These are phyloP conservation scores for Stromatinia cepivora DNA, from an alignment of 2,329 filamentous ascomycete species.

Conservation along the genomic window DNA sequence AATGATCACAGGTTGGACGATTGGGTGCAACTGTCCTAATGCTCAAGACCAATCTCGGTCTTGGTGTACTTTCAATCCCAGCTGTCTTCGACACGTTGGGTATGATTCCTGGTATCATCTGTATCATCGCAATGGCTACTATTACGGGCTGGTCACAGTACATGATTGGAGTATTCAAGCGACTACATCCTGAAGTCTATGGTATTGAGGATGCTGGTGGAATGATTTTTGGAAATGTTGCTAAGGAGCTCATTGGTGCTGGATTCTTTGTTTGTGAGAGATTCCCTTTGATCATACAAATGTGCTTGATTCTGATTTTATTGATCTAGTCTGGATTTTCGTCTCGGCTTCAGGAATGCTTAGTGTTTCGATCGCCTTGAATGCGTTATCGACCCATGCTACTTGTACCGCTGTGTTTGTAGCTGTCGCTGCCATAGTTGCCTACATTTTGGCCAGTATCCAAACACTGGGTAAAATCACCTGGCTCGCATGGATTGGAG, in stretches of 20 bases:
- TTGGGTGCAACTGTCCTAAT: slow-evolving; percentile 41
- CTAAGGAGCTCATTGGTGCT: slow-evolving; percentile 13
- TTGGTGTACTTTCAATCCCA: slow-evolving; percentile 46
- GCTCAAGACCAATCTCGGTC: slow-evolving; percentile 43
- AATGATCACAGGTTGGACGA: slow-evolving; percentile 5
- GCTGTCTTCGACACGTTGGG: slow-evolving; percentile 46
- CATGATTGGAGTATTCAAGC: slow-evolving; percentile 48
- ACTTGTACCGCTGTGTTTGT: slow-evolving; percentile 60
- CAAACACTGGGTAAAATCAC: slow-evolving; percentile 61
- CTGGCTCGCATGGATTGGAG: slow-evolving; percentile 63
- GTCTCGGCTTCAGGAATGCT: slow-evolving; percentile 39
- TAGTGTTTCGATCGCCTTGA: slow-evolving; percentile 44
- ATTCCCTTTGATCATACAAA: slow-evolving; percentile 48
- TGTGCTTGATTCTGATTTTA: slow-evolving; percentile 51
- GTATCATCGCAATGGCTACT: slow-evolving; percentile 41
- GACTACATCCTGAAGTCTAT: slow-evolving; percentile 52
- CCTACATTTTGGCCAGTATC: slow-evolving; percentile 52
- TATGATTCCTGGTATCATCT: slow-evolving; percentile 45
- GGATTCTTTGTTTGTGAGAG: slow-evolving; percentile 14
- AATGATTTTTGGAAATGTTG: slow-evolving; percentile 5
- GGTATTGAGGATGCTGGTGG: slow-evolving; percentile 16
- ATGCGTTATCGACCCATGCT: slow-evolving; percentile 58
- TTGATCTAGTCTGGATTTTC: slow-evolving; percentile 6
- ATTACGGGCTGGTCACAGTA: slow-evolving; percentile 51
- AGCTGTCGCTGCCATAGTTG: slow-evolving; percentile 52